Evolutionary conservation across 176 grass and related monocot genomes (phyloP).

Genomic region (Saccharum spontaneum): DNA sequence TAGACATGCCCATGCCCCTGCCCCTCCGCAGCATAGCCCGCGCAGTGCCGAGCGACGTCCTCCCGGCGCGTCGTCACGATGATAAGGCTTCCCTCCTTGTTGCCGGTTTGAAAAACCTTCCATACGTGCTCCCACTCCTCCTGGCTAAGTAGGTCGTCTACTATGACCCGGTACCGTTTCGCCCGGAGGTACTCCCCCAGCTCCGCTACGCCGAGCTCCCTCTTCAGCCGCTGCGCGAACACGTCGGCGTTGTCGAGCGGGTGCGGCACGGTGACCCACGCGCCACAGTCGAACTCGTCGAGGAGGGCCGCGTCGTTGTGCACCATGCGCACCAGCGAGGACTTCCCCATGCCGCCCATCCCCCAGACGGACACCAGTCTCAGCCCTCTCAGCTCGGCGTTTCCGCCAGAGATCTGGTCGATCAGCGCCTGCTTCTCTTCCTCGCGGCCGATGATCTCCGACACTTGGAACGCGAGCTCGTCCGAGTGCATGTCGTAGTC

Average conservation of each 20-base stretch:
- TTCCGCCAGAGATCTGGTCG: too few relatives aligned
- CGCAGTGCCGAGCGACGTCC: too few relatives aligned
- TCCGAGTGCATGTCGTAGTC: too few relatives aligned
- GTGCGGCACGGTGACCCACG: conserved; percentile 47
- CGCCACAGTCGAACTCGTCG: conserved; percentile 28
- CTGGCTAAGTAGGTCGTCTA: not conserved
- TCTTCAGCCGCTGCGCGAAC: not conserved
- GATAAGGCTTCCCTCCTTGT: conserved; percentile 3
- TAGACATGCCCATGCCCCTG: too few relatives aligned
- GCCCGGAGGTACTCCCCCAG: not conserved
- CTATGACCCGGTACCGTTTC: conserved; percentile 18
- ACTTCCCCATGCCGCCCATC: conserved; percentile 43
- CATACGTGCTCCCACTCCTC: conserved; percentile 20
- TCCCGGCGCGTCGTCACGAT: conserved; percentile 32
- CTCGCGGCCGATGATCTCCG: too few relatives aligned
- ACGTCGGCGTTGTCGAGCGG: conserved; percentile 1
- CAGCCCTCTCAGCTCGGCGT: too few relatives aligned
- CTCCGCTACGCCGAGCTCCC: not conserved
- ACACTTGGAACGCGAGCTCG: too few relatives aligned
- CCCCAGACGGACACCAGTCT: conserved; percentile 31
- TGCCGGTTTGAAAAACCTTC: not conserved
- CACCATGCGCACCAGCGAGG: conserved; percentile 26
- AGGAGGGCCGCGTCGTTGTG: conserved; percentile 12
- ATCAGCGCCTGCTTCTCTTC: too few relatives aligned
- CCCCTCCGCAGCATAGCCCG: too few relatives aligned